A percentile compares a stretch with the other conserved stretches of the same genome.
Conservation (phyloP, 2,329 filamentous ascomycete genomes). For the Trichoderma atrobrunneum region DNA sequence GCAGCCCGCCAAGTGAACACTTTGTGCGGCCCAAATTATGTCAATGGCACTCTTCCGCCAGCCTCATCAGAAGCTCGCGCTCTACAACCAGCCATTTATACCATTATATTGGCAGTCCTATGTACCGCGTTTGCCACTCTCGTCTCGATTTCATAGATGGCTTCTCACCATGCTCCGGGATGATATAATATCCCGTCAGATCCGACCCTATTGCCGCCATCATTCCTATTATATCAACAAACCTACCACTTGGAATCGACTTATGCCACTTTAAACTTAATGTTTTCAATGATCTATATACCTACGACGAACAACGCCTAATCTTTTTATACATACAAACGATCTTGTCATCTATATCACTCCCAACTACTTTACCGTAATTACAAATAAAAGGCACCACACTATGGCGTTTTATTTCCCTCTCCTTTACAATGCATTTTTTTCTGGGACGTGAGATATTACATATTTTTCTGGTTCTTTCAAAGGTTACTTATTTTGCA, state of each 20-base stretch:
- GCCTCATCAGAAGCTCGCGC: slow-evolving; percentile 25
- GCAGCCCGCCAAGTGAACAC: slow-evolving; percentile 74
- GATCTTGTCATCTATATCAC: neutral
- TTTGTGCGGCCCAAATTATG: slow-evolving; percentile 57
- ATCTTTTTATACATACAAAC: neutral
- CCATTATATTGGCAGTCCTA: slow-evolving; percentile 21
- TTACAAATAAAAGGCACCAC: neutral
- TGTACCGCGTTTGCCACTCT: neutral
- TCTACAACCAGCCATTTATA: slow-evolving; percentile 22
- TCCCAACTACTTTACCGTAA: neutral
- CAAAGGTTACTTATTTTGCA: neutral
- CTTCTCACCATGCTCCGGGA: neutral
- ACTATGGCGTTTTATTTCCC: neutral
- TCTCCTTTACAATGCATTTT: neutral
- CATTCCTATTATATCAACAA: neutral
- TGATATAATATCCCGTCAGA: neutral
- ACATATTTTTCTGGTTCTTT: neutral
- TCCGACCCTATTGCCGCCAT: neutral
- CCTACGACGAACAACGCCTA: slow-evolving; percentile 7
- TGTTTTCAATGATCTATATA: slow-evolving; percentile 6
- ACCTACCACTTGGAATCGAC: neutral
- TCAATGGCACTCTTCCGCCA: slow-evolving; percentile 53
- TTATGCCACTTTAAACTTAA: neutral
- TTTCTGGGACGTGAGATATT: neutral
- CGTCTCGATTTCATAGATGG: neutral